Base-by-base conservation (phyloP, 2,329 filamentous ascomycete species). In the Phaeosphaeriaceae sp. region DNA sequence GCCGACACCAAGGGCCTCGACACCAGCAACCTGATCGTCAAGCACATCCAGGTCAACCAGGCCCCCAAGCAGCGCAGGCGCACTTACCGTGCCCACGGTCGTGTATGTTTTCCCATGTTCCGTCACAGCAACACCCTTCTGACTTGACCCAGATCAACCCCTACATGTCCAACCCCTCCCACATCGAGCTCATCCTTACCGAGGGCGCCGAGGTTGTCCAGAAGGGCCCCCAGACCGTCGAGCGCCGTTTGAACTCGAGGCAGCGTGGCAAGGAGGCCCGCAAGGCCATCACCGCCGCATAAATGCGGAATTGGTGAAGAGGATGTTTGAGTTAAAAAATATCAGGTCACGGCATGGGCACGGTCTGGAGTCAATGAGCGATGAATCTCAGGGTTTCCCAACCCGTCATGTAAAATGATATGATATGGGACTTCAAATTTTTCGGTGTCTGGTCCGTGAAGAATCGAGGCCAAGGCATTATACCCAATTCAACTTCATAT, bases 41-140 rank as follows among this genome's bases (percentile, higher is more conserved):
- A 97, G 92, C 96, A 97, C 91, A 99, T 99, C 86, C 95, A 99
- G 88, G 95, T 99, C 88, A 99, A 99, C 92, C 95, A 99, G 88
- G 96, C 95, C 76, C 95, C 95, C 79, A 98, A 98, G 91, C 94
- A 98, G 88, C 90, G 95, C 82, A 89, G 95, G 86, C 91, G 95
- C 83, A 99, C 95, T 81, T 99, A 99, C 91, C 93, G 95, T 89
- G 96, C 96, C 70, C 95, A 99, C 89, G 95, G 95, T 89, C 93
- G 95, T 87, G 94, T 97, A 96, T 78, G 93, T 45, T 25, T 51
- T 36, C 53, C 21, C 7, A 45, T 21, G 22, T 51, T 45, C 25
- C n/a, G n/a, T n/a, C 13, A 41, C n/a, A 45, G 40, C n/a, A 42
- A 4, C 17, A 24, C 63, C 25, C 48, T 17, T 36, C 62, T 63